Evolutionary conservation across 148 eudicot species (phyloP).

Genomic region (Tetragonia tetragonoides): DNA sequence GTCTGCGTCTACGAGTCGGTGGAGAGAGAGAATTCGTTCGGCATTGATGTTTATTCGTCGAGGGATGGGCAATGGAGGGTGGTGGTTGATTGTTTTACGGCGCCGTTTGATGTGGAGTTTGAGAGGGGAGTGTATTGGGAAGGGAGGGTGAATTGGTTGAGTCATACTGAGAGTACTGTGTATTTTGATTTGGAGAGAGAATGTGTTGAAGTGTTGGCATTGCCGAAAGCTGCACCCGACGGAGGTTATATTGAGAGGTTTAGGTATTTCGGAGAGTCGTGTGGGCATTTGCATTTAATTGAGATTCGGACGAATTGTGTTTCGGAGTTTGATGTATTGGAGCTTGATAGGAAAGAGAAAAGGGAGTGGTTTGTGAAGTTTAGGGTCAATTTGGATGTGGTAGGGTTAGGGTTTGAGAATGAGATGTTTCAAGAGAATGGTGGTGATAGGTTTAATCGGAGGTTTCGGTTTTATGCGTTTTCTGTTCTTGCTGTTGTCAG

Average conservation of each 20-base stretch:
- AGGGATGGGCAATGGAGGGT: conserved; percentile 29
- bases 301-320: conserved; percentile 34
- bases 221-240: conserved; percentile 20
- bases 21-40: background rate
- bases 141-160: conserved; percentile 49
- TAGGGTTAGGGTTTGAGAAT: conserved; percentile 35
- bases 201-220: conserved; percentile 21
- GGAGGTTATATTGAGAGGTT: conserved; percentile 31
- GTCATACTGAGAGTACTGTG: conserved; percentile 27
- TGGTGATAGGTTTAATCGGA: conserved; percentile 32
- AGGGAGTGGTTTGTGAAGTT: conserved; percentile 39
- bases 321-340: conserved; percentile 37
- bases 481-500: conserved; percentile 37
- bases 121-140: conserved; percentile 49
- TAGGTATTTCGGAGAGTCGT: conserved; percentile 50
- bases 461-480: conserved; percentile 36
- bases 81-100: conserved; percentile 6
- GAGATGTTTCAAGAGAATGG: conserved; percentile 39
- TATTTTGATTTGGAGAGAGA: conserved; percentile 29
- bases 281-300: conserved; percentile 47
- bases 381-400: conserved; percentile 38
- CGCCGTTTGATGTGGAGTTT: conserved; percentile 35
- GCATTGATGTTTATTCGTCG: conserved; percentile 34
- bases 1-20: conserved; percentile 21
- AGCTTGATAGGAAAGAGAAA: conserved; percentile 26